These are phyloP conservation scores for Nannochloris sp. DNA, from an alignment of 139 green algal genomes.

Conservation along the genomic window DNA sequence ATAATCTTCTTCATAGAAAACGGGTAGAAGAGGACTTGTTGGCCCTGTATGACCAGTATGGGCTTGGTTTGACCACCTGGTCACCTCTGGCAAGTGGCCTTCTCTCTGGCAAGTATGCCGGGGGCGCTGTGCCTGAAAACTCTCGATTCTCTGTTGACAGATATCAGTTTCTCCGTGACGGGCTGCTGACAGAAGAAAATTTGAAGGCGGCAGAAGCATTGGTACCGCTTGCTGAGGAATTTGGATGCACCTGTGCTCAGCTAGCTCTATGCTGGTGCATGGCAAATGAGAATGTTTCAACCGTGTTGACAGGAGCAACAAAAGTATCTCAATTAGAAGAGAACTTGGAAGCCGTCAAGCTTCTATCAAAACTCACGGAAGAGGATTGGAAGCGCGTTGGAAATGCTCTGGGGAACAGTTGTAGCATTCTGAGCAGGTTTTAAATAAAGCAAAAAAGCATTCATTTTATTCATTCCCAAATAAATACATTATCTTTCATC, in stretches of 20 bases:
- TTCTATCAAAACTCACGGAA: slow-evolving; percentile 53
- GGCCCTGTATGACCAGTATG: slow-evolving; percentile 53
- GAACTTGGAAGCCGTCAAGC: slow-evolving; percentile 45
- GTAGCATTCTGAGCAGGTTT: slow-evolving; percentile 1
- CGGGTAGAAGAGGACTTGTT: slow-evolving; percentile 54
- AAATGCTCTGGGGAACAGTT: not conserved
- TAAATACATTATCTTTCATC: slow-evolving; percentile 1
- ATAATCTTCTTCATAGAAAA: slow-evolving; percentile 72
- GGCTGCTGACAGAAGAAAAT: slow-evolving; percentile 27
- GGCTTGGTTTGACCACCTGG: slow-evolving; percentile 71
- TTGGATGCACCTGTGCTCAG: slow-evolving; percentile 59
- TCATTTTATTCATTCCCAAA: slow-evolving; percentile 1
- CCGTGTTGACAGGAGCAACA: slow-evolving; percentile 71
- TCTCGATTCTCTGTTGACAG: slow-evolving; percentile 49
- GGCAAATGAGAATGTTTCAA: slow-evolving; percentile 59
- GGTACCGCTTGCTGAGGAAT: slow-evolving; percentile 56
- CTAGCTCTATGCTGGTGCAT: slow-evolving; percentile 71
- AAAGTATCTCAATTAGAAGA: slow-evolving; percentile 42
- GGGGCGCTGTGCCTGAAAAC: slow-evolving; percentile 49
- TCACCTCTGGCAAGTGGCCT: slow-evolving; percentile 65
- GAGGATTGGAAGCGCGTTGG: not conserved
- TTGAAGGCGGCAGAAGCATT: slow-evolving; percentile 46
- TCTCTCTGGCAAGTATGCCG: slow-evolving; percentile 78
- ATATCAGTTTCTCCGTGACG: slow-evolving; percentile 47
- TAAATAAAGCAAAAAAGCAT: not conserved